phyloP scores from a whole-genome alignment of 805 yeast genomes.

The Ogataea salicorniae region DNA sequence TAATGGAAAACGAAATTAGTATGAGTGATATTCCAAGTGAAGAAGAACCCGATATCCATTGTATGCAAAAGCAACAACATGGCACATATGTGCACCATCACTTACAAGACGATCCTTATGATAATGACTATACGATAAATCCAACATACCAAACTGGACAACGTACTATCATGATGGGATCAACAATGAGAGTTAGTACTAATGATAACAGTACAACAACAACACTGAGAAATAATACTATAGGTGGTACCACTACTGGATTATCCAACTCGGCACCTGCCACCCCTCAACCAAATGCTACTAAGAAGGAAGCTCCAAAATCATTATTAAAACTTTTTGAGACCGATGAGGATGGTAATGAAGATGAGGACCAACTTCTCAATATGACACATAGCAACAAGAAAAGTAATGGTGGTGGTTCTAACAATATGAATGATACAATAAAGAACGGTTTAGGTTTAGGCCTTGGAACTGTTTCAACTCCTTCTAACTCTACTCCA shows the following conservation, averaged over 20 bases:
- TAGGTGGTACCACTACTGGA: constrained; percentile 2
- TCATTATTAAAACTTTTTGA: constrained; percentile 69
- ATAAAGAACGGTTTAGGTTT: too few relatives aligned
- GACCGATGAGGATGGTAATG: constrained; percentile 35
- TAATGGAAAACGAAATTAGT: constrained; percentile 63
- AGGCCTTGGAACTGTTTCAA: too few relatives aligned
- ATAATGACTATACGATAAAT: constrained; percentile 13
- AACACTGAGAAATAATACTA: constrained; percentile 10
- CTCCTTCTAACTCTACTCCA: not conserved
- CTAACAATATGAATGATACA: too few relatives aligned
- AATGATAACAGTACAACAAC: constrained; percentile 1
- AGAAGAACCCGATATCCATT: not conserved
- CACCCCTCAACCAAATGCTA: constrained; percentile 18
- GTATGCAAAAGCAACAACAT: constrained; percentile 1
- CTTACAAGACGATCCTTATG: not conserved
- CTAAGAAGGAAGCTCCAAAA: constrained; percentile 57
- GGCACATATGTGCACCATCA: constrained; percentile 1
- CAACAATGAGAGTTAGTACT: constrained; percentile 15
- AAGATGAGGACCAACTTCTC: constrained; percentile 12
- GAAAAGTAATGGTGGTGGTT: not conserved
- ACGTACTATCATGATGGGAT: constrained; percentile 13
- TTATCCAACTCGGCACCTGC: not conserved
- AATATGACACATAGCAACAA: constrained; percentile 1
- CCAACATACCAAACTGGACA: constrained; percentile 12
- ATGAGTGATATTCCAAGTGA: constrained; percentile 18